These are phyloP conservation scores for Solanum hybrid DNA, from an alignment of 305 asterid genomes.

Conservation along the genomic window DNA sequence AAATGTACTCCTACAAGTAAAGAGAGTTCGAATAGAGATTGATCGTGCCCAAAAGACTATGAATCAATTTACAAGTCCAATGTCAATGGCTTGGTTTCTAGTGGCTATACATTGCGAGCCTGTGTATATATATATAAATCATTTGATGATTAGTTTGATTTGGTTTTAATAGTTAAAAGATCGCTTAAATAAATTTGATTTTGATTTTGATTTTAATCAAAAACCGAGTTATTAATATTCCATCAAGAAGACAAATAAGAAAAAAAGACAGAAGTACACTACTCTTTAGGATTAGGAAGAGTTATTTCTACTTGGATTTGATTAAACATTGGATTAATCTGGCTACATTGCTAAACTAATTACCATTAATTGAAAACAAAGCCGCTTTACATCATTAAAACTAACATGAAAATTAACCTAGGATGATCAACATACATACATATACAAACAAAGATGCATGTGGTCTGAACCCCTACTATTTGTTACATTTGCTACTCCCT, in stretches of 20 bases:
- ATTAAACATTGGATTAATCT: not conserved
- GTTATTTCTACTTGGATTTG: not conserved
- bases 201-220: not conserved
- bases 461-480: not conserved
- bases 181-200: not conserved
- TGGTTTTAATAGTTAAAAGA: not conserved
- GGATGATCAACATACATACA: not conserved
- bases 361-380: not conserved
- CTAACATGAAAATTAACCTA: constrained; percentile 10
- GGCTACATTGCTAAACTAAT: not conserved
- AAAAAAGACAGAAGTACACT: not conserved
- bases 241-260: not conserved
- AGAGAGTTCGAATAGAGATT: too few relatives aligned
- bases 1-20: not conserved
- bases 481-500: not conserved
- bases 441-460: not conserved
- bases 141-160: not conserved
- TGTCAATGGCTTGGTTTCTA: not conserved
- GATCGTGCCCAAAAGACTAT: not conserved
- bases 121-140: too few relatives aligned
- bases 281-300: not conserved
- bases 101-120: not conserved
- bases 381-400: constrained; percentile 5
- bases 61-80: not conserved
- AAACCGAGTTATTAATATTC: not conserved